A percentile compares a stretch with the other conserved stretches of the same genome.
phyloP scores from a whole-genome alignment of 495 filamentous ascomycete species.

The Lichenothelia convexa region DNA sequence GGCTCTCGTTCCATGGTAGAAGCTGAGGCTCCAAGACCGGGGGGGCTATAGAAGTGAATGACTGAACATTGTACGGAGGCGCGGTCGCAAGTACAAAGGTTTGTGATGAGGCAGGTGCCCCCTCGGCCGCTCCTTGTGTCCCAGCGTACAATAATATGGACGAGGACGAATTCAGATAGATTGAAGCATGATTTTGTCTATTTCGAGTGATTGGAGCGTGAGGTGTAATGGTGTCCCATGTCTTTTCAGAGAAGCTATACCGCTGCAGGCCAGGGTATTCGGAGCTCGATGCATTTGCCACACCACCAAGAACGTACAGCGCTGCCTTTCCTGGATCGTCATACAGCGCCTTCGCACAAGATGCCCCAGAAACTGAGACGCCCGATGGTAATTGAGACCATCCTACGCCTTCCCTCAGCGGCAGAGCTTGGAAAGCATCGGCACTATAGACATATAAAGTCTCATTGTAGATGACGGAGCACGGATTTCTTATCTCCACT shows the following conservation, averaged over 20 bases:
- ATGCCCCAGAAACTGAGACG: constrained; percentile 49
- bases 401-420: constrained; percentile 42
- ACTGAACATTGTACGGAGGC: constrained; percentile 37
- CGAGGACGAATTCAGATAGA: constrained; percentile 50
- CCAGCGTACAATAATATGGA: constrained; percentile 73
- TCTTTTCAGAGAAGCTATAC: constrained; percentile 55
- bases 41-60: constrained; percentile 33
- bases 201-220: constrained; percentile 39
- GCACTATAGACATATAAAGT: constrained; percentile 74
- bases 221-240: constrained; percentile 53
- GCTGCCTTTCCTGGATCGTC: constrained; percentile 35
- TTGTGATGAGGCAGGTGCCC: constrained; percentile 33
- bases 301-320: constrained; percentile 74
- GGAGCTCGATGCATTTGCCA: constrained; percentile 26
- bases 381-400: constrained; percentile 51
- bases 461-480: constrained; percentile 64
- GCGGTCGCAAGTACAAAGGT: constrained; percentile 56
- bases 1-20: constrained; percentile 51
- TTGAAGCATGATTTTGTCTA: constrained; percentile 54
- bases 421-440: constrained; percentile 55
- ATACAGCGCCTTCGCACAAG: constrained; percentile 50
- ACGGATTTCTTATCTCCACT: constrained; percentile 49
- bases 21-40: constrained; percentile 52
- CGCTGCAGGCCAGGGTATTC: constrained; percentile 67
- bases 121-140: constrained; percentile 24